These are phyloP conservation scores for Alternaria longipes DNA, from an alignment of 2,329 filamentous ascomycete genomes.

Conservation along the genomic window DNA sequence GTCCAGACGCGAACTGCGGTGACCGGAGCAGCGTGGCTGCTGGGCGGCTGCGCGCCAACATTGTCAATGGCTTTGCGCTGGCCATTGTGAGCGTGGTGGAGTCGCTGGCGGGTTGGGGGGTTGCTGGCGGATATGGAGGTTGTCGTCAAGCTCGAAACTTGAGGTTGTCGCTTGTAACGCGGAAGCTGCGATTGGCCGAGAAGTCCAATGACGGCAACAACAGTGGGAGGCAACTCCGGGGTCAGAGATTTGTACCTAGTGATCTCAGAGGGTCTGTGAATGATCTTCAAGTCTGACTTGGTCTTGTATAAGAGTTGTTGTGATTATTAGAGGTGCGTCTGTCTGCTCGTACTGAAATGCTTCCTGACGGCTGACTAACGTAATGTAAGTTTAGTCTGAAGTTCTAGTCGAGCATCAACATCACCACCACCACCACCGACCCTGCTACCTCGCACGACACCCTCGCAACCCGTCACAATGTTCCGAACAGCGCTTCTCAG, in stretches of 20 bases:
- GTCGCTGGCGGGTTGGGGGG: conserved; percentile 37
- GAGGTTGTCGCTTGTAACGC: conserved; percentile 35
- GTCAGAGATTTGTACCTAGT: conserved; percentile 4
- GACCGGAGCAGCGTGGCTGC: conserved; percentile 51
- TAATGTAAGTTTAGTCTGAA: conserved; percentile 29
- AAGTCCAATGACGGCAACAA: conserved; percentile 32
- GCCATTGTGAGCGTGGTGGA: conserved; percentile 55
- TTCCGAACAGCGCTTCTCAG: conserved; percentile 88
- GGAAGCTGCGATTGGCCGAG: conserved; percentile 43
- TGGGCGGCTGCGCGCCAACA: conserved; percentile 58
- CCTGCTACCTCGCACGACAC: conserved; percentile 34
- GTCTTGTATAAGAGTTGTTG: background rate
- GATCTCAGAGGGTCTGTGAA: background rate
- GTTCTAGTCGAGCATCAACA: conserved; percentile 35
- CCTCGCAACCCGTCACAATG: conserved; percentile 66
- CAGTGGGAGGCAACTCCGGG: conserved; percentile 22
- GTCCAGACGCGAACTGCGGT: conserved; percentile 41
- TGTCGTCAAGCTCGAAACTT: conserved; percentile 35
- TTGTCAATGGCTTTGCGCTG: conserved; percentile 57
- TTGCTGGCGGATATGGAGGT: conserved; percentile 32
- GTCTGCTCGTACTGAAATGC: conserved; percentile 6
- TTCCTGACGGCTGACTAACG: conserved; percentile 25
- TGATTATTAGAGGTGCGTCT: conserved; percentile 8
- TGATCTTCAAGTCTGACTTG: background rate
- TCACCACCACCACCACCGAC: conserved; percentile 38